A percentile compares a stretch with the other conserved stretches of the same genome.
These are phyloP conservation scores for Boehmeria nivea DNA, from an alignment of 306 rosid species.

Conservation along the genomic window DNA sequence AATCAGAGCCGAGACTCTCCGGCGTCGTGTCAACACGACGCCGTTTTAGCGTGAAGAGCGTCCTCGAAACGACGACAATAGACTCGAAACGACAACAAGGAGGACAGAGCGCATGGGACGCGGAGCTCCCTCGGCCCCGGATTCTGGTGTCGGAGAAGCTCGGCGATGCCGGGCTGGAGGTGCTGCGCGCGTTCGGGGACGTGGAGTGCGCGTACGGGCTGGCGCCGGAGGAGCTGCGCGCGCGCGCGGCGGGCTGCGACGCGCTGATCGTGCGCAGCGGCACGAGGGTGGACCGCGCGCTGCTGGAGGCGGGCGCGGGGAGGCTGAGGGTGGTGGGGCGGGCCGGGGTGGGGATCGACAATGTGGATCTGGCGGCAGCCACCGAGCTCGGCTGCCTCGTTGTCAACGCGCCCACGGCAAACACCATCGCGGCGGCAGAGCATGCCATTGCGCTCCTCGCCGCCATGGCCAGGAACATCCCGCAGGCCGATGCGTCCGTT, in stretches of 20 bases:
- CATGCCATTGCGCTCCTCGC: slow-evolving; percentile 82
- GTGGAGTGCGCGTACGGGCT: slow-evolving; percentile 61
- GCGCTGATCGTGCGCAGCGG: slow-evolving; percentile 85
- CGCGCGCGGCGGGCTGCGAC: slow-evolving; percentile 64
- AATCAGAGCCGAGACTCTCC: too few relatives aligned
- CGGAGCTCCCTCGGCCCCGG: slow-evolving; percentile 24
- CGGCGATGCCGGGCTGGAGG: slow-evolving; percentile 66
- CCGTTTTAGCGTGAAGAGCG: slow-evolving; percentile 34
- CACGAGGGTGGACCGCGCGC: slow-evolving; percentile 61
- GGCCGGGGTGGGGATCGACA: slow-evolving; percentile 94
- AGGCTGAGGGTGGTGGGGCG: slow-evolving; percentile 84
- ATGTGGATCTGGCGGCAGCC: slow-evolving; percentile 90
- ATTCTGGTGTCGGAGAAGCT: slow-evolving; percentile 81
- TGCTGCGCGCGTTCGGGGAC: slow-evolving; percentile 47
- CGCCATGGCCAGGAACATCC: slow-evolving; percentile 79
- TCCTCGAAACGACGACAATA: slow-evolving; percentile 24
- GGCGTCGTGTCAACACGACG: too few relatives aligned
- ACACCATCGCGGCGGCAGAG: slow-evolving; percentile 85
- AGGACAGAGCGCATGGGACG: too few relatives aligned
- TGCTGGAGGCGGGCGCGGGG: slow-evolving; percentile 65
- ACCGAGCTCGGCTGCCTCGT: slow-evolving; percentile 85
- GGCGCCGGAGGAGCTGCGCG: slow-evolving; percentile 51
- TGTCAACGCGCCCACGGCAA: slow-evolving; percentile 85
- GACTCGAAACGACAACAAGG: neutral
- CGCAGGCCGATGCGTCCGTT: slow-evolving; percentile 82